Evolutionary conservation across 2,329 filamentous ascomycete species (phyloP), one percentile per base, ranked within the genome.

Genomic region (Fusarium sp.): DNA sequence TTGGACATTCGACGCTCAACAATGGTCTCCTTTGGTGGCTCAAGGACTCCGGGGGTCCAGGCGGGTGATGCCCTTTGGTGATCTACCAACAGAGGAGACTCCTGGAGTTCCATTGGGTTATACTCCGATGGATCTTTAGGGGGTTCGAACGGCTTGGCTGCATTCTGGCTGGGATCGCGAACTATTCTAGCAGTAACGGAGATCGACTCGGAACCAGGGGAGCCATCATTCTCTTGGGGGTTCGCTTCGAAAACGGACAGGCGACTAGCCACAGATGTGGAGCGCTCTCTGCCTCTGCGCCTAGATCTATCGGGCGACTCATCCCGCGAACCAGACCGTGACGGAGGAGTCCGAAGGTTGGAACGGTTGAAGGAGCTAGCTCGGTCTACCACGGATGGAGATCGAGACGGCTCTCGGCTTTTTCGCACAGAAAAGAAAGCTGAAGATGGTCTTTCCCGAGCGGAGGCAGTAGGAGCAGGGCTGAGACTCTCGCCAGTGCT

Each of bases 161-260:
- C 79, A 20, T 77, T 77, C 34, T 86, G 82, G 20, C 76, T 77
- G 12, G 85, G 82, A 69, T 92, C 91, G 47, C 93, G 89, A 37
- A 97, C 83, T 67, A 97, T 97, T 52, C 91, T 89, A 49, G 94
- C 92, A 18, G 92, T 96, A 12, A 97, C 94, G 45, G 94, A 94
- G n/a, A 97, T 88, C 1, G 93, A 94, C 74, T 94, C 92, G 7
- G 90, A 82, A 8, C 84, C 64, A 11, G 72, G 65, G 4, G 76
- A 72, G 6, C 56, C 67, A 20, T 57, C 64, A 28, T 56, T 64
- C 15, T 74, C 68, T 13, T 62, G 65, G 8, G 70, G 58, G 38
- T 67, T 67, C 8, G 76, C 77, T 70, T 89, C 85, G 66, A 89
- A 88, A 76, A 86, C 82, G 30, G 84, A 86, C 28, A 89, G 77